Evolutionary conservation across 164 flowering plant genomes (phyloP), one percentile per base, ranked within the genome.

Genomic region (Chloranthus sessilifolius): DNA sequence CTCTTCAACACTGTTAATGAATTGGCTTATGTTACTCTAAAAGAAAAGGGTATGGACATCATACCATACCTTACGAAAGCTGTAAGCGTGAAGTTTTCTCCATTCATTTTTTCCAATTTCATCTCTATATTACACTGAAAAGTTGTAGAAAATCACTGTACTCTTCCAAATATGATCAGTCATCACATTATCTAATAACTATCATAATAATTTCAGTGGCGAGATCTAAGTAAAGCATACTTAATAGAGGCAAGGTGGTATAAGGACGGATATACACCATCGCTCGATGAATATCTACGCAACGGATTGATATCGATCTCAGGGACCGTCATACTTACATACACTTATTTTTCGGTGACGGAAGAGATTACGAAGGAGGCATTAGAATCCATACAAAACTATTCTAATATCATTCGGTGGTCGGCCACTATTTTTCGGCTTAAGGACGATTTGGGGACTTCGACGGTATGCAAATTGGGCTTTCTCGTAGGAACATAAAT

Each of bases 301-400:
- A 28, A 71, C 42, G 76, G 63, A n/a, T 68, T 69, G 71, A 60
- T 60, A 34, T 73, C 83, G n/a, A 63, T 73, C 3, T 50, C 67
- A 6, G 77, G 63, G 11, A 57, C 65, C 2, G 15, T 73, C 26
- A 28, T 79, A 10, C 43, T 62, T 1, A 35, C 54, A 17, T 63
- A 64, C 55, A 24, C 60, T 12, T 50, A 49, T 11, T 56, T 69
- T 6, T 37, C 41, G 3, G 4, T 53, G 5, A 44, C 12, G 15
- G 8, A 43, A 7, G 30, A 15, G 6, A 26, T n/a, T 4, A 17
- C 31, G 12, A 53, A 48, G 1, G 62, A 70, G 15, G 47, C 34
- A 27, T n/a, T 52, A 17, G 35, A 52, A 10, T 6, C 14, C n/a
- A 6, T 52, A 5, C 5, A 10, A 21, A 28, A 16, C 3, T 5